Conservation (phyloP, 176 grass and related monocot species). For the Bonia amplexicaulis region DNA sequence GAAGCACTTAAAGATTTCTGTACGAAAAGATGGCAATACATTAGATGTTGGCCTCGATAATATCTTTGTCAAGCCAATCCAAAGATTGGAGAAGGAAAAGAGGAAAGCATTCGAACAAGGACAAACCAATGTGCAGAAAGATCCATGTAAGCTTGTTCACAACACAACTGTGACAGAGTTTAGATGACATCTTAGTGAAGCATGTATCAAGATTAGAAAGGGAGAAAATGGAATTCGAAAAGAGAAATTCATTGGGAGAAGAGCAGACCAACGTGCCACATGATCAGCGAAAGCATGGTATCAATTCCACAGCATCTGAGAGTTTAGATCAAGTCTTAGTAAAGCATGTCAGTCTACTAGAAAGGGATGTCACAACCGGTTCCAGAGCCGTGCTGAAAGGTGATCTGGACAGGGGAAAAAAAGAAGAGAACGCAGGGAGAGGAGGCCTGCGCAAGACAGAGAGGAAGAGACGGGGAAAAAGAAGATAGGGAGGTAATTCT, state of each 20-base stretch:
- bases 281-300: background rate
- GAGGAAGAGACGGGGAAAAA: too few relatives aligned
- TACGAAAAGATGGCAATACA: conserved; percentile 25
- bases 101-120: conserved; percentile 16
- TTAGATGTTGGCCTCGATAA: conserved; percentile 42
- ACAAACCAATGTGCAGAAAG: conserved; percentile 28
- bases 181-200: conserved; percentile 58
- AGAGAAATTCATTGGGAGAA: conserved; percentile 21
- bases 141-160: conserved; percentile 15
- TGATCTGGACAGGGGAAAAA: too few relatives aligned
- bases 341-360: conserved; percentile 50
- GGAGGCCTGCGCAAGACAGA: too few relatives aligned
- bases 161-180: background rate
- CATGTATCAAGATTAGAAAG: conserved; percentile 62
- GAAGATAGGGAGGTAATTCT: too few relatives aligned
- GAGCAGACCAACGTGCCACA: conserved; percentile 3
- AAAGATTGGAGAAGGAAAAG: conserved; percentile 58
- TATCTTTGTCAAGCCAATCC: conserved; percentile 50
- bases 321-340: conserved; percentile 64
- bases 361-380: conserved; percentile 15
- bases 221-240: conserved; percentile 42
- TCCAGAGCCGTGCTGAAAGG: too few relatives aligned
- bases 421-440: too few relatives aligned
- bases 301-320: background rate
- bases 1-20: conserved; percentile 52